Evolutionary conservation across 495 filamentous ascomycete genomes (phyloP), one percentile per base, ranked within the genome.

Genomic region (Annulohypoxylon stygium): DNA sequence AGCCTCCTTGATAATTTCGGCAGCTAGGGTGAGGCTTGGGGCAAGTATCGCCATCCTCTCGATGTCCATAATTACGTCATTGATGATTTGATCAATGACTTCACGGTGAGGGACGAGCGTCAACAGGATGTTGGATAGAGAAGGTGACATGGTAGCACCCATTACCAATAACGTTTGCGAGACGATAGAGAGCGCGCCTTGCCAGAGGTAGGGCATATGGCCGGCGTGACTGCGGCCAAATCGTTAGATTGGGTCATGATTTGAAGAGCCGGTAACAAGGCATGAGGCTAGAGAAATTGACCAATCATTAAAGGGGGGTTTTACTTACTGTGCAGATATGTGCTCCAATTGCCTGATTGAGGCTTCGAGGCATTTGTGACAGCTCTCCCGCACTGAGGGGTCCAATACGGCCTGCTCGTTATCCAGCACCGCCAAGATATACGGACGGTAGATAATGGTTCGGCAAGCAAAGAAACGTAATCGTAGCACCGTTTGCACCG

Each of bases 191-290:
- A 95, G 84, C 2, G 92, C 93, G 37, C 93, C 92, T 82, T 94
- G 92, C 91, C 92, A 94, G 14, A 94, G 86, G 81, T 94, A 94
- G n/a, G 92, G 92, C 79, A 95, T 90, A 74, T 94, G 93, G 65
- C 93, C 92, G 74, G 91, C 92, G 74, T 93, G 92, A 83, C 88
- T 90, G 78, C 79, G 81, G 79, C 65, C 70, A 82, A 84, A 79
- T 80, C 54, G 78, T 86, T 81, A 84, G 82, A 83, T 80, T 79
- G 70, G 41, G 71, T 65, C 67, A 68, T 73, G 61, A 61, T 48
- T 75, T 62, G 55, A 74, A 76, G 65, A 62, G 68, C 70, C 62
- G 53, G 54, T 45, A 69, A 70, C 41, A 74, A 62, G 61, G 57
- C 50, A 66, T 72, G 68, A 67, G 69, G 65, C 65, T 61, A 72